Evolutionary conservation across 2,329 filamentous ascomycete genomes (phyloP).

Genomic region (Fusarium xylarioides): DNA sequence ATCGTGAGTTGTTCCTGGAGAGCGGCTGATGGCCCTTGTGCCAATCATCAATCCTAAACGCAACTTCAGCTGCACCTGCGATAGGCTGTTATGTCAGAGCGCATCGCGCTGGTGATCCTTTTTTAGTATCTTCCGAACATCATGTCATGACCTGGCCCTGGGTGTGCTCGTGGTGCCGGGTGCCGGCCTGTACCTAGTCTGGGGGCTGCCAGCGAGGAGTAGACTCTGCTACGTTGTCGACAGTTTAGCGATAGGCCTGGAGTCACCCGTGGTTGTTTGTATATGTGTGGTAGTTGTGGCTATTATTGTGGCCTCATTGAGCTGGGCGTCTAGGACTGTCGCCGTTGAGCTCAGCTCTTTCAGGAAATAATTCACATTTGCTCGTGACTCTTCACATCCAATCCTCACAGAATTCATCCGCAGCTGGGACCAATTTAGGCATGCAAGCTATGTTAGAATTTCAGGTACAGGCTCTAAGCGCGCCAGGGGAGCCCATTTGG

Average conservation of each 20-base stretch:
- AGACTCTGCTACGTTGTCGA: not conserved
- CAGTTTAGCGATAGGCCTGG: not conserved
- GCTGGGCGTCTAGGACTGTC: constrained; percentile 5
- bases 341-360: not conserved
- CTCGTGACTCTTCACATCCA: not conserved
- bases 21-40: constrained; percentile 19
- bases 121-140: constrained; percentile 22
- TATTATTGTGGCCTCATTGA: constrained; percentile 9
- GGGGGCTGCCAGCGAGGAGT: not conserved
- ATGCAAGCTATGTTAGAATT: constrained; percentile 22
- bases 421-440: not conserved
- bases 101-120: constrained; percentile 29
- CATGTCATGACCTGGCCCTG: not conserved
- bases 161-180: not conserved
- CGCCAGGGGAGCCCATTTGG: constrained; percentile 13
- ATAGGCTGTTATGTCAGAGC: not conserved
- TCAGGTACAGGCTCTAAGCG: constrained; percentile 24
- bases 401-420: constrained; percentile 12
- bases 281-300: not conserved
- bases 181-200: constrained; percentile 3
- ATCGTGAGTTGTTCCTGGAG: constrained; percentile 29
- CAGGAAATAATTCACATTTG: not conserved
- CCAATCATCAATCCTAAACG: constrained; percentile 18
- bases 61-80: constrained; percentile 1
- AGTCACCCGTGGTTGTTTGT: not conserved